A percentile compares a stretch with the other conserved stretches of the same genome.
phyloP scores from a whole-genome alignment of 352 stramenopile genomes.

The Thraustotheca clavata region DNA sequence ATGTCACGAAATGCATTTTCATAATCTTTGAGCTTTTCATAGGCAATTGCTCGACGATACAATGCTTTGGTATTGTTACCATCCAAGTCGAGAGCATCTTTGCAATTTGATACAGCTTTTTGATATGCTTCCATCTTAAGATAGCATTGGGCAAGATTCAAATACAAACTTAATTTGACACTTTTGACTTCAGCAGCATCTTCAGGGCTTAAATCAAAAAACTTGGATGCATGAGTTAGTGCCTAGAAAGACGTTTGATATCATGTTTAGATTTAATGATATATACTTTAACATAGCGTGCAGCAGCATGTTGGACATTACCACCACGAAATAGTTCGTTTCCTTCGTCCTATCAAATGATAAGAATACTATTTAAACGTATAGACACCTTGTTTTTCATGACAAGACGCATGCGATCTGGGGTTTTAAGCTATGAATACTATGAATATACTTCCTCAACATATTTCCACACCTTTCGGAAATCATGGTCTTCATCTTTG shows the following conservation, averaged over 20 bases:
- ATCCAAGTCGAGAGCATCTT: constrained; percentile 74
- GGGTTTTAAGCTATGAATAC: constrained; percentile 78
- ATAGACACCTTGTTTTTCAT: constrained; percentile 79
- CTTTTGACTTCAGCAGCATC: constrained; percentile 82
- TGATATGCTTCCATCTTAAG: constrained; percentile 88
- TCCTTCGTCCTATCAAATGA: constrained; percentile 65
- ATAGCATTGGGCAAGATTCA: constrained; percentile 91
- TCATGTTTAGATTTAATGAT: background rate
- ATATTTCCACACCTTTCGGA: constrained; percentile 39
- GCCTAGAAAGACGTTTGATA: constrained; percentile 26
- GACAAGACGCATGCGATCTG: constrained; percentile 90
- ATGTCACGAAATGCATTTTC: constrained; percentile 57
- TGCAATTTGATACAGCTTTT: constrained; percentile 77
- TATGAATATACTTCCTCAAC: background rate
- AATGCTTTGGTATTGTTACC: constrained; percentile 74
- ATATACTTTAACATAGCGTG: constrained; percentile 79
- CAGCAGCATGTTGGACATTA: constrained; percentile 81
- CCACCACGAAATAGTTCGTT: constrained; percentile 90
- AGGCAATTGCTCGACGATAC: constrained; percentile 74
- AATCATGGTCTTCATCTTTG: constrained; percentile 86
- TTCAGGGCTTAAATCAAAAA: constrained; percentile 82
- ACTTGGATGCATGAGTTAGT: constrained; percentile 85
- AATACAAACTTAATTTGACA: constrained; percentile 85
- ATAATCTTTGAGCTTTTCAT: constrained; percentile 84
- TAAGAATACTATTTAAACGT: background rate